Base-by-base conservation (phyloP, 257 asterid species). In the Linaria vulgaris region DNA sequence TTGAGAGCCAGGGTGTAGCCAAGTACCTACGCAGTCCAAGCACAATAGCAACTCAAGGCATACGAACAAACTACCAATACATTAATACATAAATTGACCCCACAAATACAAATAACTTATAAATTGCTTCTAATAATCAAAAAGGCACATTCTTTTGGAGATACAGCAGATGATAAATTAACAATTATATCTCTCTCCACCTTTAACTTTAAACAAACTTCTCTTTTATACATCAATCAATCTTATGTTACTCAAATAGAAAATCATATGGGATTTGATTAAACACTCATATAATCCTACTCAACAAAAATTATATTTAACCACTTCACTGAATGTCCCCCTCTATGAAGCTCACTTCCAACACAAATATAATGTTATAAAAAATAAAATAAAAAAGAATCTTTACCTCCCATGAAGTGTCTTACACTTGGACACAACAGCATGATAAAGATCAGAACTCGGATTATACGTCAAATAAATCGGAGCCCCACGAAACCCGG, bases 1-100 rank as follows among this genome's bases (percentile, higher is more conserved):
- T 82, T 20, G 86, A 77, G 34, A 79, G 85, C 92, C 92, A 84
- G 13, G 83, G 82, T 59, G 95, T 82, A 45, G 78, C 80, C 85
- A 80, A 64, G 78, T 84, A 84, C 84, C 92, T 87, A 58, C 15
- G n/a, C 19, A 17, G 41, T 49, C n/a, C 54, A 59, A 64, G 45
- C 54, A 69, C 55, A 64, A 55, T 23, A 64, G 25, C 69, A 58
- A 25, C 19, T 10, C 68, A 38, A 56, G 15, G 20, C 3, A 71
- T 16, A 17, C 11, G 50, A 24, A 43, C 64, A 37, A 56, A 63
- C n/a, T n/a, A n/a, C n/a, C n/a, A n/a, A n/a, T n/a, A n/a, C n/a
- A 27, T 27, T 27, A 27, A 6, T 2, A 27, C 34, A 27, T 27
- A 27, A 3, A 27, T 27, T 6, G n/a, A 27, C 34, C 34, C 34